Base-by-base conservation (phyloP, 1,139 yeast species). In the Suhomyces kunorum region DNA sequence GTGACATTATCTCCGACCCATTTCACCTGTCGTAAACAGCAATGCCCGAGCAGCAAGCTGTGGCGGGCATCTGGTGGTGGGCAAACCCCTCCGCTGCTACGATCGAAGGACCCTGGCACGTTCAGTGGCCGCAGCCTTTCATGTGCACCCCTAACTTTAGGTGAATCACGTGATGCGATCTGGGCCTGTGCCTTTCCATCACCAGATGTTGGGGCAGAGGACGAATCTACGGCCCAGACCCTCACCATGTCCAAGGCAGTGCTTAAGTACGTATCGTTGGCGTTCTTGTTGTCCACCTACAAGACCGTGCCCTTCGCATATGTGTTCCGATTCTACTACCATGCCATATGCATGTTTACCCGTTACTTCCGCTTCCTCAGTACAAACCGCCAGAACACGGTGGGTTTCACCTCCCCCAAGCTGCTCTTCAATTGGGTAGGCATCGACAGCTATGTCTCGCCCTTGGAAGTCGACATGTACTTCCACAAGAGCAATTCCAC, bases 401-500 rank as follows among this genome's bases (percentile, higher is more conserved):
- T 56, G 42, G 74, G 72, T 4, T 48, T 61, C 28, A 44, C 54
- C 15, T 51, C 53, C 8, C 46, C 54, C 3, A 44, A 58, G 25
- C 68, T 64, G 34, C 47, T 76, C 31, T 82, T 82, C 60, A 66
- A 69, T 24, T 69, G 76, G 42, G 60, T 71, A 1, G 56, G 62
- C 6, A 71, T 75, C 53, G 49, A 61, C 12, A 75, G 88, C 0
- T 81, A 80, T 47, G 87, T 86, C 24, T 82, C 92, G 1, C 80
- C 87, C 7, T 65, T 86, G 54, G 97, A 90, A 58, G 78, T 87
- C 53, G 98, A 90, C 61, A 76, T 86, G 70, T 87, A 87, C 56
- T 55, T 88, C 40, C 98, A 90, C 67, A 90, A 90, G 65, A 81
- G 85, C 44, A 90, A 90, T 59, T 80, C 90, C 14, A 85, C 96